A percentile compares a stretch with the other conserved stretches of the same genome.
Conservation (phyloP, 169 alveolate genomes). For the Eimeria falciformis region DNA sequence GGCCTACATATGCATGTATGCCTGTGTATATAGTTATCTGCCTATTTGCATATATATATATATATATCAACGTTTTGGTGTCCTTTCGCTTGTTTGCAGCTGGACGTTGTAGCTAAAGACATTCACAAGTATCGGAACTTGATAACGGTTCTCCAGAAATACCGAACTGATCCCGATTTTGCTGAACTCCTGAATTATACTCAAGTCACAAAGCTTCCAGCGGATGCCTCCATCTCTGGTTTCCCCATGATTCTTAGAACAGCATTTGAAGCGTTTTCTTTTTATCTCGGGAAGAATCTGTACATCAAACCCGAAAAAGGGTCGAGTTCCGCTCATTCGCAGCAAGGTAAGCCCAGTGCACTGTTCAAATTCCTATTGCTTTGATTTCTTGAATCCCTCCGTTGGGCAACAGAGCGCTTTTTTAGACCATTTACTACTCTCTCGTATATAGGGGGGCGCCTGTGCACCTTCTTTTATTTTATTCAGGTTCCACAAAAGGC, state of each 20-base stretch:
- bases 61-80: no score
- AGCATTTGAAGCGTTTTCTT: constrained; percentile 71
- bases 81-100: constrained; percentile 7
- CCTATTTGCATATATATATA: no score
- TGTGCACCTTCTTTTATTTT: no score
- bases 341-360: no score
- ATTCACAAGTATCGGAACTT: constrained; percentile 60
- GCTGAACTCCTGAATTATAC: constrained; percentile 62
- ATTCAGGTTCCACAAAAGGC: no score
- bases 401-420: not conserved
- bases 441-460: no score
- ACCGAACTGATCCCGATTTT: constrained; percentile 35
- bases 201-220: constrained; percentile 71
- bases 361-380: no score
- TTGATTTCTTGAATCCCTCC: no score
- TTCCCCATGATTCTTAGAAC: constrained; percentile 72
- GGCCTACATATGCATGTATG: no score
- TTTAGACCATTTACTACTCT: no score
- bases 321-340: no score
- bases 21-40: no score
- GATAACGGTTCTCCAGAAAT: constrained; percentile 41
- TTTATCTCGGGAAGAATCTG: constrained; percentile 56
- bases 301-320: constrained; percentile 37
- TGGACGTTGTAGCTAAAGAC: constrained; percentile 22
- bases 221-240: constrained; percentile 73